Evolutionary conservation across 1,284 basidiomycete species (phyloP).

Genomic region (Moesziomyces antarcticus): DNA sequence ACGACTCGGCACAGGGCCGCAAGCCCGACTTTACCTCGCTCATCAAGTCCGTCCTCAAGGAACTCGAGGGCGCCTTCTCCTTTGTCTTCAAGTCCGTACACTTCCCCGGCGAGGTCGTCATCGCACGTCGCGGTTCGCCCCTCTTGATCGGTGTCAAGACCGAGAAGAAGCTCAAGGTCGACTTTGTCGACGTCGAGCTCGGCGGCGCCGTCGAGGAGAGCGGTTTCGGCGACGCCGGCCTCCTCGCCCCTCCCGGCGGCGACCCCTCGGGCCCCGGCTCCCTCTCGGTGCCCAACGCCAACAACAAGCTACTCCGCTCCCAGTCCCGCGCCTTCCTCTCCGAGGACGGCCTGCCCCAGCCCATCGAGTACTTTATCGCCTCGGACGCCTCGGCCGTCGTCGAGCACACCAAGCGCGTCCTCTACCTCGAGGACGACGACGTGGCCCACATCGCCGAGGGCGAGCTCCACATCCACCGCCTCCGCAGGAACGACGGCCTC

Average conservation of each 20-base stretch:
- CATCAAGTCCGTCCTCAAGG: slow-evolving; percentile 95
- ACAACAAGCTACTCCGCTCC: slow-evolving; percentile 84
- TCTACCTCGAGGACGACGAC: slow-evolving; percentile 99
- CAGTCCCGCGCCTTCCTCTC: slow-evolving; percentile 99
- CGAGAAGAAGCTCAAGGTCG: slow-evolving; percentile 99
- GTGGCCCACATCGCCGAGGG: slow-evolving; percentile 98
- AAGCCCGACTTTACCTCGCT: slow-evolving; percentile 89
- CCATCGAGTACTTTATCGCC: slow-evolving; percentile 99
- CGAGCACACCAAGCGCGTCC: slow-evolving; percentile 98
- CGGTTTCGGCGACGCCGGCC: slow-evolving; percentile 49
- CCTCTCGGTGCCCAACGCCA: slow-evolving; percentile 56
- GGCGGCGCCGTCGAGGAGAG: slow-evolving; percentile 56
- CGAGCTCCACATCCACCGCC: slow-evolving; percentile 96
- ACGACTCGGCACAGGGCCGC: slow-evolving; percentile 90
- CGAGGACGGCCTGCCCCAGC: slow-evolving; percentile 96
- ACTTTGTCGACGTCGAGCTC: slow-evolving; percentile 96
- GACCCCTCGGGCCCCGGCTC: slow-evolving; percentile 65
- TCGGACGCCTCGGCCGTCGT: slow-evolving; percentile 96
- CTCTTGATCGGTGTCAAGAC: slow-evolving; percentile 99
- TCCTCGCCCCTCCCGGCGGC: slow-evolving; percentile 79
- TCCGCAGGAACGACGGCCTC: slow-evolving; percentile 83
- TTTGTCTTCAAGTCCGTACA: slow-evolving; percentile 98
- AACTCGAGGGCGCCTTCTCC: slow-evolving; percentile 99
- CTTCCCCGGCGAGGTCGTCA: slow-evolving; percentile 95
- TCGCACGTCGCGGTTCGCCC: slow-evolving; percentile 95